phyloP scores from a whole-genome alignment of 2,329 filamentous ascomycete species.

The Beauveria varroae region DNA sequence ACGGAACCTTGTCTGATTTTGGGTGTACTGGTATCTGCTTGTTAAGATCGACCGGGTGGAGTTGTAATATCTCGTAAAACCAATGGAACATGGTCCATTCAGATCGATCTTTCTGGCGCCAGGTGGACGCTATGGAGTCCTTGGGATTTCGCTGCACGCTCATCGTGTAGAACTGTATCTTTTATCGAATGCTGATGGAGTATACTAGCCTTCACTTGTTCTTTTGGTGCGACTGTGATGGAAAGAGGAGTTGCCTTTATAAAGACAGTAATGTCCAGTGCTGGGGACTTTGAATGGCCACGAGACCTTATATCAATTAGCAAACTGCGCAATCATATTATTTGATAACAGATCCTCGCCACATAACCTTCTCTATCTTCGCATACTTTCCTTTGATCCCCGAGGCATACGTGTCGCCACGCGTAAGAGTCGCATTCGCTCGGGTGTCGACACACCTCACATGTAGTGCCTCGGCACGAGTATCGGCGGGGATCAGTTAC shows the following conservation, averaged over 20 bases:
- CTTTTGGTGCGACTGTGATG: no score
- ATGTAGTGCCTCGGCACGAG: not conserved
- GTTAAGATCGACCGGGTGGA: slow-evolving; percentile 14
- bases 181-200: not conserved
- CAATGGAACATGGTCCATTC: slow-evolving; percentile 16
- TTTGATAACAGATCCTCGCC: not conserved
- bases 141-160: slow-evolving; percentile 2
- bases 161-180: not conserved
- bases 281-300: not conserved
- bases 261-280: not conserved
- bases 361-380: not conserved
- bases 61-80: slow-evolving; percentile 13
- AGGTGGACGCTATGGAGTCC: slow-evolving; percentile 19
- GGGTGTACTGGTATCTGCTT: slow-evolving; percentile 20
- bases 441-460: not conserved
- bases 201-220: not conserved
- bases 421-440: not conserved
- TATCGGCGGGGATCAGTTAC: not conserved
- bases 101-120: slow-evolving; percentile 13
- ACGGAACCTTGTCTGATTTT: slow-evolving; percentile 26
- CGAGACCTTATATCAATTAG: not conserved
- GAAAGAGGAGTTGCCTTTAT: not conserved
- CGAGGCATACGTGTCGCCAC: not conserved
- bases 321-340: not conserved
- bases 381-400: not conserved